Evolutionary conservation across 73 alveolate species (phyloP).

Genomic region (Vitrella brassicaformis): DNA sequence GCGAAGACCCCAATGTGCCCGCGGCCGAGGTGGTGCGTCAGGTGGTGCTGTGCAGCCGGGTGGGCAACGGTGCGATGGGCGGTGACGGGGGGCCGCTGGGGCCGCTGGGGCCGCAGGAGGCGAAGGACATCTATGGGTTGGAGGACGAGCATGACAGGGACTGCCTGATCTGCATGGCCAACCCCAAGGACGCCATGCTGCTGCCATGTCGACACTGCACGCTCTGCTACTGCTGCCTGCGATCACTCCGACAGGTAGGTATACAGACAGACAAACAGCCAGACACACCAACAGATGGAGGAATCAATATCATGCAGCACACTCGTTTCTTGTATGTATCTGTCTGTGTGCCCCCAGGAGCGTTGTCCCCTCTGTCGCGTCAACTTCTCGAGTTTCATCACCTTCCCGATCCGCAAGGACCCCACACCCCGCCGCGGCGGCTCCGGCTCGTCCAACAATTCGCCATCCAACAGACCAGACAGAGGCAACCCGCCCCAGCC

Average conservation of each 20-base stretch:
- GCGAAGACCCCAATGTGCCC: not conserved
- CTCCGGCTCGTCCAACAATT: too few species aligned
- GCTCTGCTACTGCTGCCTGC: conserved; percentile 25
- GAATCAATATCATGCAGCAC: too few species aligned
- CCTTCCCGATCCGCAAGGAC: conserved; percentile 22
- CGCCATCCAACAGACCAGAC: too few species aligned
- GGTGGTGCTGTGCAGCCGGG: too few species aligned
- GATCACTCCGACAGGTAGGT: conserved; percentile 17
- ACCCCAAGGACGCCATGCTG: conserved; percentile 29
- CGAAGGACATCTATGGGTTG: conserved; percentile 19
- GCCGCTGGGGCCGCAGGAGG: not conserved
- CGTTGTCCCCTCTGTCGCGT: conserved; percentile 26
- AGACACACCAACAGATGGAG: too few species aligned
- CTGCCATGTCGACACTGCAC: conserved; percentile 39
- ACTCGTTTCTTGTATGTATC: too few species aligned
- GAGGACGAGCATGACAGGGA: conserved; percentile 28
- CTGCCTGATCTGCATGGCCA: conserved; percentile 21
- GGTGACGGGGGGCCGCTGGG: too few species aligned
- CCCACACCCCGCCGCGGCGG: too few species aligned
- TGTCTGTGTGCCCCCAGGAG: too few species aligned
- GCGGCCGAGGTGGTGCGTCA: not conserved
- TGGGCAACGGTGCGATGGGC: too few species aligned
- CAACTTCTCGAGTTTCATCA: conserved; percentile 16
- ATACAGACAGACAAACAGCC: too few species aligned
- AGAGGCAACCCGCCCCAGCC: too few species aligned